These are phyloP conservation scores for Rhizopus sp. DNA, from an alignment of 371 early-diverging fungal species.

Conservation along the genomic window DNA sequence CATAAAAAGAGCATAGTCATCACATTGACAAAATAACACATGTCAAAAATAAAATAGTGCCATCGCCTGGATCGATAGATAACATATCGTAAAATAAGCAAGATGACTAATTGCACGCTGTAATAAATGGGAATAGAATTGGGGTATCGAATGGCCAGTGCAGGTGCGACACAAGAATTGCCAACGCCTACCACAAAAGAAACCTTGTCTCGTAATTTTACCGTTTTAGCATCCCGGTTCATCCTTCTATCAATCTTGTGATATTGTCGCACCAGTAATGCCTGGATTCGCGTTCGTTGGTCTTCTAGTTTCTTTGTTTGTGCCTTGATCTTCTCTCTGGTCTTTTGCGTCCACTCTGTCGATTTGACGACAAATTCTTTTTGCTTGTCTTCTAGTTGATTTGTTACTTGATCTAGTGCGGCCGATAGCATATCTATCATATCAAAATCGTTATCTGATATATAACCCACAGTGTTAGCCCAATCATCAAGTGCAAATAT, in stretches of 20 bases:
- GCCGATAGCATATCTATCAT: constrained; percentile 43
- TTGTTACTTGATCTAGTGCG: constrained; percentile 49
- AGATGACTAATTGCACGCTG: constrained; percentile 48
- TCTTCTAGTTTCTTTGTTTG: constrained; percentile 46
- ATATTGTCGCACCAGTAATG: constrained; percentile 30
- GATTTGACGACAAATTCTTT: constrained; percentile 40
- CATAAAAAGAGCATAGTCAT: constrained; percentile 57
- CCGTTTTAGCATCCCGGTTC: constrained; percentile 54
- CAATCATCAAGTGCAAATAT: constrained; percentile 23
- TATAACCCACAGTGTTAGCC: constrained; percentile 12
- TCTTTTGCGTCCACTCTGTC: constrained; percentile 45
- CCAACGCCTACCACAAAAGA: constrained; percentile 75
- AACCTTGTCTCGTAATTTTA: constrained; percentile 65
- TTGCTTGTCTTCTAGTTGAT: constrained; percentile 46
- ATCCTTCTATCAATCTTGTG: constrained; percentile 39
- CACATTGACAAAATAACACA: constrained; percentile 70
- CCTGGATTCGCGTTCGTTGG: constrained; percentile 32
- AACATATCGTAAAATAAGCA: constrained; percentile 56
- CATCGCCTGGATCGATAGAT: constrained; percentile 62
- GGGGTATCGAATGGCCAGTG: constrained; percentile 57
- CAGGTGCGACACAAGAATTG: constrained; percentile 67
- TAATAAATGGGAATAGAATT: constrained; percentile 62
- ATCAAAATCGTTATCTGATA: constrained; percentile 37
- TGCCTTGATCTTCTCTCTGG: constrained; percentile 30
- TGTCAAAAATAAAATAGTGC: constrained; percentile 75